Base-by-base conservation (phyloP, 768 basidiomycete species). In the Psilocybe subaeruginosa region DNA sequence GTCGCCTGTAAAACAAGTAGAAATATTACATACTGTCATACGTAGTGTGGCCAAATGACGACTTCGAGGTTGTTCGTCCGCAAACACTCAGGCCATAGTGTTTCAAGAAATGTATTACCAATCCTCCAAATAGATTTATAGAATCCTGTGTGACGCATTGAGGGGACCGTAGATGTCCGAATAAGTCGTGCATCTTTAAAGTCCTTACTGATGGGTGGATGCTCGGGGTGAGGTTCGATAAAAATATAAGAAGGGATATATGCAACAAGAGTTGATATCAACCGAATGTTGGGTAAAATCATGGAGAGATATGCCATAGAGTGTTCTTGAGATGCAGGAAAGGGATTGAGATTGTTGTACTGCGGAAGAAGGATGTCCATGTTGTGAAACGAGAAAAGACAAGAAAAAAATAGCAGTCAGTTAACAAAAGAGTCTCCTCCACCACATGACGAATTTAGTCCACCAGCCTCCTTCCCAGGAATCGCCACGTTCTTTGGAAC, bases 391-490 rank as follows among this genome's bases (percentile, higher is more conserved):
- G 50, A 29, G 33, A 46, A 43, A 52, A 66, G 56, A 61, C 61
- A 62, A 53, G 50, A 66, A 59, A 64, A n/a, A 59, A 37, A 51
- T n/a, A 55, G 51, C 45, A 35, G 37, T 45, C 51, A 60, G 60
- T 69, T 56, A 93, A 75, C 91, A 91, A 76, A n/a, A 93, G 51
- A 89, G 64, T 73, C 82, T 84, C 72, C 84, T 85, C 84, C 87
- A 92, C 94, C 94, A 95, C 49, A 87, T 73, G 66, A 85, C 76
- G 69, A 95, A 86, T 64, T 89, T 80, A 47, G 85, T 85, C 92
- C 92, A 95, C 85, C 87, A 91, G 47, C 85, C 80, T 19, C 93
- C 92, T 69, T 85, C 78, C 86, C 88, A 94, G 9, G 85, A 89
- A 30, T 82, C 79, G 41, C 76, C 74, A 39, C 94, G 86, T 47